phyloP scores from a whole-genome alignment of 2,329 filamentous ascomycete genomes.

The Calonectria crousiana region DNA sequence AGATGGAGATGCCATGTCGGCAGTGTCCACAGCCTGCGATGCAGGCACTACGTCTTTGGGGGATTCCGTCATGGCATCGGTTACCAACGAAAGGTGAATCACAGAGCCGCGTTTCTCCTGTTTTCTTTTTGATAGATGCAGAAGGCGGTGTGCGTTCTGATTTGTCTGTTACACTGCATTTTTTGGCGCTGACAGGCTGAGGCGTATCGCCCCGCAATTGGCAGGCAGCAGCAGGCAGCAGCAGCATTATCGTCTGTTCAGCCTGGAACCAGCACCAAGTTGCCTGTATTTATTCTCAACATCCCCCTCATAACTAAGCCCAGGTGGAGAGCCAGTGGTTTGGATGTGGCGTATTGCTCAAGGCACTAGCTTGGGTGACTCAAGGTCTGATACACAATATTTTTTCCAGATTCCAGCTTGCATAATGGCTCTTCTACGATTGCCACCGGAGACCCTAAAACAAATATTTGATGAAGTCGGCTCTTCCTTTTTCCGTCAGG shows the following conservation, averaged over 20 bases:
- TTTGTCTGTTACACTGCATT: background rate
- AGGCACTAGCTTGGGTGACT: background rate
- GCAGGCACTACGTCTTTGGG: background rate
- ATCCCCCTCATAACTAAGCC: background rate
- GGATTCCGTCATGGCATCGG: background rate
- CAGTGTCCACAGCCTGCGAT: background rate
- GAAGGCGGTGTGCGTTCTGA: background rate
- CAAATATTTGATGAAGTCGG: conserved; percentile 34
- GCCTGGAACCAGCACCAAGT: background rate
- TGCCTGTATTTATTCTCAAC: background rate
- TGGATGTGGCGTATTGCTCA: background rate
- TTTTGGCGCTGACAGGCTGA: background rate
- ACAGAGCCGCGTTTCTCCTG: background rate
- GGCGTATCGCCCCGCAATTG: background rate
- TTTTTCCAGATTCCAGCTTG: background rate
- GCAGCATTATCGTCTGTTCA: background rate
- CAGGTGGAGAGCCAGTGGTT: background rate
- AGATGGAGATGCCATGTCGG: background rate
- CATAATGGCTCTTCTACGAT: conserved; percentile 32
- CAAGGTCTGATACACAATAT: background rate
- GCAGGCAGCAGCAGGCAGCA: background rate
- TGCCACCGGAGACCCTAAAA: conserved; percentile 33
- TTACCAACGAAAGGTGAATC: background rate
- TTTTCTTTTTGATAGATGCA: background rate
- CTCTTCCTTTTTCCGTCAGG: conserved; percentile 32